Percentiles rank a stretch among this genome's conserved stretches.
Evolutionary conservation across 306 rosid genomes (phyloP).

Genomic region (Vicia villosa): DNA sequence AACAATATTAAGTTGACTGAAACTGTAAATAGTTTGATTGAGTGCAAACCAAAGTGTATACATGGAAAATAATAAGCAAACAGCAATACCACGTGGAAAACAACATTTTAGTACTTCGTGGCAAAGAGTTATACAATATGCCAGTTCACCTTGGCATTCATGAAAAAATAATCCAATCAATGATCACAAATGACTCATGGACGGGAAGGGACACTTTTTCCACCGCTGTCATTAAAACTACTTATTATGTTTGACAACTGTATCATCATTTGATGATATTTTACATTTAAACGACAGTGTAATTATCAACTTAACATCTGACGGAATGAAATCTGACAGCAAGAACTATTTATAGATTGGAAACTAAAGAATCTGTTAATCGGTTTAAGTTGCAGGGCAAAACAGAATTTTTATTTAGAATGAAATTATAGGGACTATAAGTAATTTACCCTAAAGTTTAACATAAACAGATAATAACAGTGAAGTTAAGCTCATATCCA

Average conservation of each 20-base stretch:
- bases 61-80: no score
- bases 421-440: constrained; percentile 15
- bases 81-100: no score
- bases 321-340: neutral
- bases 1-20: neutral
- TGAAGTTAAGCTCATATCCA: constrained; percentile 14
- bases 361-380: neutral
- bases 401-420: neutral
- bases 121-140: neutral
- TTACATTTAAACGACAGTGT: neutral
- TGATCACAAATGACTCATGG: neutral
- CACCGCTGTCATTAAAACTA: constrained; percentile 2
- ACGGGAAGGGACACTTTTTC: neutral
- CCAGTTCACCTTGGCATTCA: neutral
- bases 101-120: no score
- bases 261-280: no score
- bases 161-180: neutral
- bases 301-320: constrained; percentile 11
- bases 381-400: constrained; percentile 1
- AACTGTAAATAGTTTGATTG: no score
- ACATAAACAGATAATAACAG: neutral
- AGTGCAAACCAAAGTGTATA: no score
- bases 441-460: neutral
- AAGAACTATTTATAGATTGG: neutral
- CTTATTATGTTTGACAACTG: neutral